These are phyloP conservation scores for Cutaneotrichosporon mucoides DNA, from an alignment of 1,284 basidiomycete species.

Conservation along the genomic window DNA sequence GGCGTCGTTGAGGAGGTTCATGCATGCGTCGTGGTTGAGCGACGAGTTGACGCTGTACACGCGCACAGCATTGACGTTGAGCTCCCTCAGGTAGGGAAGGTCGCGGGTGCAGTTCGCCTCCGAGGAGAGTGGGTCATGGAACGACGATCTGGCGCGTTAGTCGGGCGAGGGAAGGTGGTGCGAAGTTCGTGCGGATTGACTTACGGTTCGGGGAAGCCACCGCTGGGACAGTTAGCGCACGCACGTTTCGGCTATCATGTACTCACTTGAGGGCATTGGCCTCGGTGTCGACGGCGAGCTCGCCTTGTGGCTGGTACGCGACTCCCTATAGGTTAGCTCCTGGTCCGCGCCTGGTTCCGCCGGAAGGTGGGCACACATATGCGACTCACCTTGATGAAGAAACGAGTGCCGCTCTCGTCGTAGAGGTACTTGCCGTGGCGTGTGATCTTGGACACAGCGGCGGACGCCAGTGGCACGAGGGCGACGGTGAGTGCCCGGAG, in stretches of 20 bases:
- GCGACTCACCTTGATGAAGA: slow-evolving; percentile 67
- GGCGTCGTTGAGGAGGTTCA: slow-evolving; percentile 68
- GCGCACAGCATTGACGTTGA: slow-evolving; percentile 61
- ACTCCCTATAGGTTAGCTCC: slow-evolving; percentile 55
- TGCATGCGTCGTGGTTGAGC: slow-evolving; percentile 79
- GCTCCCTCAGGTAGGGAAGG: slow-evolving; percentile 63
- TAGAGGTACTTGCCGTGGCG: slow-evolving; percentile 66
- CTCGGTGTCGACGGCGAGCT: slow-evolving; percentile 47
- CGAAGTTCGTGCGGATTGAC: slow-evolving; percentile 40
- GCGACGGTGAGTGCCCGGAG: slow-evolving; percentile 9
- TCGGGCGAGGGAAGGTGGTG: neutral
- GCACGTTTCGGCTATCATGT: neutral
- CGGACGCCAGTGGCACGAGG: slow-evolving; percentile 19
- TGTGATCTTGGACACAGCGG: slow-evolving; percentile 42
- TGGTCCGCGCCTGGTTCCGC: no score
- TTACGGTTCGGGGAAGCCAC: slow-evolving; percentile 64
- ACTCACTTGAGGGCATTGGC: slow-evolving; percentile 55
- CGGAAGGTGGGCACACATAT: no score
- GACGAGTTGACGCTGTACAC: slow-evolving; percentile 79
- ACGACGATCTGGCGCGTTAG: slow-evolving; percentile 32
- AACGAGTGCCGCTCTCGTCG: slow-evolving; percentile 63
- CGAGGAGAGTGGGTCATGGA: slow-evolving; percentile 67
- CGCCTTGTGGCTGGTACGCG: slow-evolving; percentile 83
- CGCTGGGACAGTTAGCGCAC: slow-evolving; percentile 26
- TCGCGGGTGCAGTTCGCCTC: slow-evolving; percentile 69